Base-by-base conservation (phyloP, 2,329 filamentous ascomycete species). In the Fusarium redolens region DNA sequence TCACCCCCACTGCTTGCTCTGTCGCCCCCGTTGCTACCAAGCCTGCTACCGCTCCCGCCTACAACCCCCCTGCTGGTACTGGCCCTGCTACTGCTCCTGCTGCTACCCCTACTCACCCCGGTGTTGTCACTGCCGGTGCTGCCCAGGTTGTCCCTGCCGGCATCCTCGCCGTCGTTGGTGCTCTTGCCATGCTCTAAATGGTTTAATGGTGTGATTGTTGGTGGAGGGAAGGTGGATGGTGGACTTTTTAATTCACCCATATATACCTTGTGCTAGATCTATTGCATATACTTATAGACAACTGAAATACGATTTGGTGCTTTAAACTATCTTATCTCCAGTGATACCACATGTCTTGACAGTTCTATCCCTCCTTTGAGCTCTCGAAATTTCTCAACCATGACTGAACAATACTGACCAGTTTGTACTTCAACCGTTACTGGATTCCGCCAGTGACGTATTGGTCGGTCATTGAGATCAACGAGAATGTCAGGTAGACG, bases 101-200 rank as follows among this genome's bases (percentile, higher is more conserved):
- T 45, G 12, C 48, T 25, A 58, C 58, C 31, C 58, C 40, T 20
- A 62, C 73, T 37, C 31, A 48, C 10, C 35, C 66, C 12, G 44
- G 65, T 28, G 48, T 65, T 30, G 62, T 75, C 35, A 69, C 68
- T 43, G 68, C 68, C 25, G 78, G 61, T 33, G 75, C 76, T 25
- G 74, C 72, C 8, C 65, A 62, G 51, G 43, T 77, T 28, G 56
- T 60, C 44, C 76, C 78, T 35, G 72, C 63, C 35, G 65, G 76
- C 51, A 59, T 77, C 35, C 41, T 78, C 12, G 56, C 78, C 25
- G 71, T 77, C 31, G 66, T 78, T n/a, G 77, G 76, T 52, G 72
- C 72, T 28, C 28, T 78, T 45, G 75, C 73, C 43, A 63, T 79
- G 38, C 65, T 79, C 38, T 79, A 79, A 69, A 52, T 43, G 44